Evolutionary conservation across 257 asterid genomes (phyloP).

Genomic region (Solanum lycopersicoides): DNA sequence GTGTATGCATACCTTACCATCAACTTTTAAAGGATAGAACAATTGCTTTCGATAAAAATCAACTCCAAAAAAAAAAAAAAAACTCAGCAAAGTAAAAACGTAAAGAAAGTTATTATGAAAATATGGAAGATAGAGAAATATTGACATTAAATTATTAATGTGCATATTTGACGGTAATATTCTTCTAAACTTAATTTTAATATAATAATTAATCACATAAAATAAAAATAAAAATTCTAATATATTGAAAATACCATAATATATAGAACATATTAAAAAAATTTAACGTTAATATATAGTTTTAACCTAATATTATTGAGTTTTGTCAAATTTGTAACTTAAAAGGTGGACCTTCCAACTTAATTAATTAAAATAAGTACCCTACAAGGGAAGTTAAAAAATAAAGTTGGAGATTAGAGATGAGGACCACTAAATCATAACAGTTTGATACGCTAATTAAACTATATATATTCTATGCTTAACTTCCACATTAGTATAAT

Average conservation of each 20-base stretch:
- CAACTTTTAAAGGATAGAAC: too few relatives aligned
- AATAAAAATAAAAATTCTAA: background rate
- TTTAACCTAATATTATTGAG: background rate
- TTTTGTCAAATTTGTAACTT: background rate
- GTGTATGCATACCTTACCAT: background rate
- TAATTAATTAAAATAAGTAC: background rate
- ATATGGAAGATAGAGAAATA: too few relatives aligned
- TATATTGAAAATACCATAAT: background rate
- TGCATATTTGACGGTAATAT: background rate
- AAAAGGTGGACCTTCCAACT: background rate
- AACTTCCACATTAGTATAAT: constrained; percentile 9
- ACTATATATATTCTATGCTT: background rate
- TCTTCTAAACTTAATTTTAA: too few relatives aligned
- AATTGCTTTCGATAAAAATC: too few relatives aligned
- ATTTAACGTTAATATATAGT: background rate
- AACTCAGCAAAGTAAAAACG: background rate
- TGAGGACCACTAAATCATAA: constrained; percentile 56
- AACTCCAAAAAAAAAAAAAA: too few relatives aligned
- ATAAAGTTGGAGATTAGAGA: background rate
- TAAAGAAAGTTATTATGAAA: background rate
- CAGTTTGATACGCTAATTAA: constrained; percentile 23
- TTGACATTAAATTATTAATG: background rate
- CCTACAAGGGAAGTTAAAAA: background rate
- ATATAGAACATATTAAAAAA: background rate
- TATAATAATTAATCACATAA: too few relatives aligned